Base-by-base conservation (phyloP, 108 stramenopile species). In the Fistulifera pelliculosa region DNA sequence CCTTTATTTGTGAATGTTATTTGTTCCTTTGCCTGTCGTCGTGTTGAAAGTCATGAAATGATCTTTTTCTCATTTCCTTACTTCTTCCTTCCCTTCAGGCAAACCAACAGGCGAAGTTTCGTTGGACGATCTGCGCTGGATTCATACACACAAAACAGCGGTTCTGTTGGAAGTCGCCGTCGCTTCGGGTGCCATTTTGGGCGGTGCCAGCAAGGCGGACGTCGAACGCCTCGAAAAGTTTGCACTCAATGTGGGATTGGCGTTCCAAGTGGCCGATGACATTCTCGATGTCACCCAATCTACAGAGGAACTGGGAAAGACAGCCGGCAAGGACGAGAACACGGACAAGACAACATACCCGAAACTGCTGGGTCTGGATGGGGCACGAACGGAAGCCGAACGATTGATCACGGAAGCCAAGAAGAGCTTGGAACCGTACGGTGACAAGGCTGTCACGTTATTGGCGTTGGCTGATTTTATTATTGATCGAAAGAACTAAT, bases 231-330 rank as follows among this genome's bases (percentile, higher is more conserved):
- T 86, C 61, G 96, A 95, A 59, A 71, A 65, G 41, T 97, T 87
- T 66, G 94, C 94, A n/a, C 71, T 93, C 56, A 81, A 94, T 49
- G 94, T 97, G 63, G 96, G 96, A 10, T 67, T 97, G 38, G 96
- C 96, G 1, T 97, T 97, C 64, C 96, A 97, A 60, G 96, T 97
- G 23, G 96, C 96, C 8, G 96, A 96, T 69, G 96, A 96, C 70
- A 96, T 96, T 71, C 70, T 96, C 64, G 96, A 96, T 77, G 90
- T 91, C 42, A 96, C 96, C 11, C 86, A 83, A 27, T 86, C 90
- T 17, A 83, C 88, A 14, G 92, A 96, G 61, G 92, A 92, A 35
- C 75, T 96, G 48, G 96, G 96, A 38, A 96, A 96, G 64, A 96
- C 96, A 15, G 96, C 96, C 17, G 96, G 88, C 26, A 96, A 96